Evolutionary conservation across 345 rosid species (phyloP), one percentile per base, ranked within the genome.

Genomic region (Excoecaria agallocha): DNA sequence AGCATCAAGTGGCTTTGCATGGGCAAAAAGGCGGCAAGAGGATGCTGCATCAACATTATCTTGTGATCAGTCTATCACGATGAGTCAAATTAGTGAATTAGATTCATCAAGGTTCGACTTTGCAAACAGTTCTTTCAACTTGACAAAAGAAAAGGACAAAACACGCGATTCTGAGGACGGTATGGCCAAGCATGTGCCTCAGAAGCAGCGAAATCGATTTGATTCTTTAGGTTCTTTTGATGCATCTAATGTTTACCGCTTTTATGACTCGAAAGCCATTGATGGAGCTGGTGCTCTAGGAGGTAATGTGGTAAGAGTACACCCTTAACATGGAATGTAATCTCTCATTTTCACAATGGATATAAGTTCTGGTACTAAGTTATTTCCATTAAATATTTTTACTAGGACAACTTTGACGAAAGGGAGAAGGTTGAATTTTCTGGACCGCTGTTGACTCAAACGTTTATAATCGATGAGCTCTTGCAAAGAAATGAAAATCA

Each of bases 401-500:
- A 49, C 41, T 55, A 80, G 78, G 74, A n/a, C 1, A 22, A 15
- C 52, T 11, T 17, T 48, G 54, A 67, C 20, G 57, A 68, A 63
- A 62, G 19, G 7, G 69, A 66, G 45, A 77, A 73, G 30, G 65
- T 74, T 24, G 64, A 76, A 56, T 65, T 60, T 70, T 91, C 93
- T 8, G 93, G 89, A 61, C 89, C 91, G 5, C 11, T 85, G 70
- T 62, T 87, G 22, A 68, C 83, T 15, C 81, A 87, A 70, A 75
- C 89, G 10, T 80, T 77, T 49, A 84, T 81, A 74, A 72, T 86
- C 3, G 88, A 88, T 7, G 81, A 82, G 69, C 78, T 85, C 59
- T 72, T 86, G 72, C 83, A 81, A 70, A 80, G 85, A 73, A 91
- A 88, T 76, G 90, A 84, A 77, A 87, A 75, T 30, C 87, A 84